Percentiles rank a stretch among this genome's conserved stretches.
Evolutionary conservation across 78 protist species (phyloP).

Genomic region (Protostelium mycophagum): DNA sequence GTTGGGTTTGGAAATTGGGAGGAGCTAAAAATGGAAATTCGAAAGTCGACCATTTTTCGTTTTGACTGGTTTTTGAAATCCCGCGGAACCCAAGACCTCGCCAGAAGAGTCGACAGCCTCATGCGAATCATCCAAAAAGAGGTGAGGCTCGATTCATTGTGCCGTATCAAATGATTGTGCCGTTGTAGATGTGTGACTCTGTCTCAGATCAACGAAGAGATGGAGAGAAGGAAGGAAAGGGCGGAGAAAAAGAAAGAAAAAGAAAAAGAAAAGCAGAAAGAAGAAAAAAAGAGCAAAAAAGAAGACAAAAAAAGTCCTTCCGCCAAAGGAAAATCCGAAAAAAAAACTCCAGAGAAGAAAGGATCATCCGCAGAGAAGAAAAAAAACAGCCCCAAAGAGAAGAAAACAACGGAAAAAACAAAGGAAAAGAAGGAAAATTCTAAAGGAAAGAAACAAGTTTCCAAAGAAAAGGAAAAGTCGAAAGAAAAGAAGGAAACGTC

Average conservation of each 20-base stretch:
- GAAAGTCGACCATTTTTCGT: slow-evolving; percentile 63
- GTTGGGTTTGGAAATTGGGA: slow-evolving; percentile 78
- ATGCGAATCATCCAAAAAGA: slow-evolving; percentile 45
- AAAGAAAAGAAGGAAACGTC: background rate
- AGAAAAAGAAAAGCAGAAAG: slow-evolving; percentile 9
- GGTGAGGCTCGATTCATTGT: too few species aligned
- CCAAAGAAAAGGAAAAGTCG: slow-evolving; percentile 4
- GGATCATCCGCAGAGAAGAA: background rate
- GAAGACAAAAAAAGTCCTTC: slow-evolving; percentile 8
- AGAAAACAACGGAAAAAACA: slow-evolving; percentile 11
- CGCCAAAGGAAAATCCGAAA: slow-evolving; percentile 1
- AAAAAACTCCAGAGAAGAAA: background rate
- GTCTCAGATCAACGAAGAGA: background rate
- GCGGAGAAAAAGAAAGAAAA: background rate
- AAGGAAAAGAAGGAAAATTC: slow-evolving; percentile 12
- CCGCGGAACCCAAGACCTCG: slow-evolving; percentile 54
- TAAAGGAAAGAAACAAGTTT: slow-evolving; percentile 11
- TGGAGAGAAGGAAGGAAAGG: background rate
- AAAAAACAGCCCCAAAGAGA: background rate
- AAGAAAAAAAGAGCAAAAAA: slow-evolving; percentile 18
- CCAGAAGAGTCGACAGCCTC: slow-evolving; percentile 40
- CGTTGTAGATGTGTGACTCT: background rate
- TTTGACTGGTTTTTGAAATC: slow-evolving; percentile 86
- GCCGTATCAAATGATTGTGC: too few species aligned
- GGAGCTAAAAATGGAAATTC: slow-evolving; percentile 48